Evolutionary conservation across 106 monocot species (phyloP).

Genomic region (Dioscorea alata): DNA sequence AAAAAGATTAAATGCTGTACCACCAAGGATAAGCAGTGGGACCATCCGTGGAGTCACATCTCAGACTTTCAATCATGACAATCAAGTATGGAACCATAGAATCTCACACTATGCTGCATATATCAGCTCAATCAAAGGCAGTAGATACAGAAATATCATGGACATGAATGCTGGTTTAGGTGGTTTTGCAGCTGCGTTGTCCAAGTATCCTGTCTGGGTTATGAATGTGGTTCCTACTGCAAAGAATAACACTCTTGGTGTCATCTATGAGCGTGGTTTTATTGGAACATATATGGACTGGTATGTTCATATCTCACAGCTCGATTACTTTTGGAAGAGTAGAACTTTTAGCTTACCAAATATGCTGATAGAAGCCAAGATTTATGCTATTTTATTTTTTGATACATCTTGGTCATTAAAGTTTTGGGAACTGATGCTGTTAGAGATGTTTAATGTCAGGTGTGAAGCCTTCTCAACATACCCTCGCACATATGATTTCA

Average conservation of each 20-base stretch:
- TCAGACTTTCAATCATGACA: conserved; percentile 43
- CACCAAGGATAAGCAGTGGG: conserved; percentile 57
- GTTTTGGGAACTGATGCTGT: too few species aligned
- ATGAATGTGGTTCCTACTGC: conserved; percentile 78
- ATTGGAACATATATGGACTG: conserved; percentile 95
- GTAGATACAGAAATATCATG: conserved; percentile 78
- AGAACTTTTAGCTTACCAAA: too few species aligned
- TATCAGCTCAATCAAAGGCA: conserved; percentile 18
- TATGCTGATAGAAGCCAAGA: too few species aligned
- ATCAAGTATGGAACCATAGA: conserved; percentile 49
- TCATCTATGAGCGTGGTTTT: conserved; percentile 87
- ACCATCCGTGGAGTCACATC: conserved; percentile 40
- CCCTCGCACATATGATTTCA: conserved; percentile 86
- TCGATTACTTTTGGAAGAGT: too few species aligned
- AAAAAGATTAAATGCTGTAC: conserved; percentile 36
- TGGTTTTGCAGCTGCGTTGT: conserved; percentile 76
- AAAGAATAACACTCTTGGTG: conserved; percentile 55
- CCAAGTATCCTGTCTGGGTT: conserved; percentile 82
- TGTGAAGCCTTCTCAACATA: conserved; percentile 94
- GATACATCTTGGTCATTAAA: too few species aligned
- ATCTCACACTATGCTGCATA: conserved; percentile 41
- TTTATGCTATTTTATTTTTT: too few species aligned
- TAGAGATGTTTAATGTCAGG: conserved; percentile 42
- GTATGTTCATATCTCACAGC: conserved; percentile 24
- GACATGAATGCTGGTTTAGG: conserved; percentile 96